Percentiles rank a stretch among this genome's conserved stretches.
phyloP scores from a whole-genome alignment of 768 basidiomycete genomes.

The Agaricus subrufescens region DNA sequence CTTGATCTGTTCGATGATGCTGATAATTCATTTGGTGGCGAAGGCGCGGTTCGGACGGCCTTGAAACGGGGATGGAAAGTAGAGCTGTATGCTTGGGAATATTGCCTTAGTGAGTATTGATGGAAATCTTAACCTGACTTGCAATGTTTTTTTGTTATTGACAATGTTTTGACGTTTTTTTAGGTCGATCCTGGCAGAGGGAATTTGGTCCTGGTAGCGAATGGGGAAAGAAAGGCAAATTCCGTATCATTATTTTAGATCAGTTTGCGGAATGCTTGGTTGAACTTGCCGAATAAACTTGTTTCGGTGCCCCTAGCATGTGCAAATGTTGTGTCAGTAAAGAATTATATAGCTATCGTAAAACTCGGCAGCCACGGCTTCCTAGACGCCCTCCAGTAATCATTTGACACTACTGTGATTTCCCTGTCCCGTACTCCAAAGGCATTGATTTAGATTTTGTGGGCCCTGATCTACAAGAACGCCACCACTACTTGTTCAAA shows the following conservation, averaged over 20 bases:
- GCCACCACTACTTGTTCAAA: no score
- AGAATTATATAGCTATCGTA: no score
- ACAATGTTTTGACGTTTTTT: background rate
- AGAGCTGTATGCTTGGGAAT: constrained; percentile 92
- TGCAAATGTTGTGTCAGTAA: no score
- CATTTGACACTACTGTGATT: no score
- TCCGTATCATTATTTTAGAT: constrained; percentile 60
- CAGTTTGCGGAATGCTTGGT: constrained; percentile 60
- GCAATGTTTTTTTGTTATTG: background rate
- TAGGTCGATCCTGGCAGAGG: constrained; percentile 63
- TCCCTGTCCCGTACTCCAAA: no score
- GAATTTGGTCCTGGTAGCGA: constrained; percentile 62
- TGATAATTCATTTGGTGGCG: background rate
- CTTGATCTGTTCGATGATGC: background rate
- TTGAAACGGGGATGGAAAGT: constrained; percentile 89
- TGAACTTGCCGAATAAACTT: constrained; percentile 24
- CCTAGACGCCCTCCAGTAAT: no score
- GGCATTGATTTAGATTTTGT: no score
- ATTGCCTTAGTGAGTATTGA: constrained; percentile 56
- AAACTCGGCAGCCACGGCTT: no score
- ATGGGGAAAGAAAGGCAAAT: constrained; percentile 43
- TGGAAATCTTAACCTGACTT: background rate
- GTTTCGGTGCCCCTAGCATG: background rate
- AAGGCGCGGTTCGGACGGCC: constrained; percentile 75
- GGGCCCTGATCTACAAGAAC: no score